These are phyloP conservation scores for Acacia pycnantha DNA, from an alignment of 331 rosid species.

Conservation along the genomic window DNA sequence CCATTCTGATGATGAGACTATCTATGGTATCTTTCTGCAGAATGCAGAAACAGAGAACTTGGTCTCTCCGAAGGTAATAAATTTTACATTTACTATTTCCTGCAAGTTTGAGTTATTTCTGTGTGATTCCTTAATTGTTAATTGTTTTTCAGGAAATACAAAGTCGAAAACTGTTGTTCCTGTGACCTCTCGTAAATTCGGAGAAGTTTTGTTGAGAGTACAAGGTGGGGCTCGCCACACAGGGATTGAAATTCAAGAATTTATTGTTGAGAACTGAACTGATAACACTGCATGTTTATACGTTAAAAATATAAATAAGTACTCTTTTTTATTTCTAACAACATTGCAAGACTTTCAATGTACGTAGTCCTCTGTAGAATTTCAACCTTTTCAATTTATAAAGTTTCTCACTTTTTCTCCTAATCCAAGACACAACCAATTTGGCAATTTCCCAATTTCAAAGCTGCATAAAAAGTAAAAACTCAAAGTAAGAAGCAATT, in stretches of 20 bases:
- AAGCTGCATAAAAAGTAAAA: no score
- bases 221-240: constrained; percentile 94
- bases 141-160: constrained; percentile 39
- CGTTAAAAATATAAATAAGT: not conserved
- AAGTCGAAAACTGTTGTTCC: constrained; percentile 48
- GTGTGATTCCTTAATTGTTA: constrained; percentile 1
- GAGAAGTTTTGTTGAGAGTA: constrained; percentile 70
- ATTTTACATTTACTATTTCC: not conserved
- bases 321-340: not conserved
- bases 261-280: constrained; percentile 78
- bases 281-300: not conserved
- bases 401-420: not conserved
- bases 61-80: constrained; percentile 57
- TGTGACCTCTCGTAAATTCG: constrained; percentile 71
- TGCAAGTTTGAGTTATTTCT: constrained; percentile 6
- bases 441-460: not conserved
- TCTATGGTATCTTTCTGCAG: constrained; percentile 70
- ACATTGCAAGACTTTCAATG: not conserved
- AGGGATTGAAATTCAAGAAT: constrained; percentile 89
- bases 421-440: not conserved
- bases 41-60: constrained; percentile 85
- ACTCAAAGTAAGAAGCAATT: no score
- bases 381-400: not conserved
- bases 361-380: not conserved
- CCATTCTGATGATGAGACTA: constrained; percentile 49